Evolutionary conservation across 352 stramenopile species (phyloP), one percentile per base, ranked within the genome.

Genomic region (Phytophthora chlamydospora): DNA sequence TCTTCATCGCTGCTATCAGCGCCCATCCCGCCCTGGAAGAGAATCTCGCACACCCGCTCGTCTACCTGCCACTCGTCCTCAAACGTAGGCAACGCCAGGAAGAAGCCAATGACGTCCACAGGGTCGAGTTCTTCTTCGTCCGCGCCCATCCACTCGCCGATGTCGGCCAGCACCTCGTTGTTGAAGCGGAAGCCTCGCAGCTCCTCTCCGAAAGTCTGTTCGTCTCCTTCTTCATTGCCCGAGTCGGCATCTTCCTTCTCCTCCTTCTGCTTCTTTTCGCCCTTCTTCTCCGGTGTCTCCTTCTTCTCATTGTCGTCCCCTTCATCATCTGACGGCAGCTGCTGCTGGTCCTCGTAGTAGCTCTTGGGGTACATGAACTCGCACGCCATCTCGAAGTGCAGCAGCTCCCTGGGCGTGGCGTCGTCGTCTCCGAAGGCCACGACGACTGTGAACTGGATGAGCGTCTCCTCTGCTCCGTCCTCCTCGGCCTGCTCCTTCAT

Each of bases 1-100:
- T 68, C 67, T 13, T 83, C 75, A 21, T 78, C 68, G 24, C 71
- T 74, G 12, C 58, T 63, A 35, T 68, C 61, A 41, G 27, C 68
- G 42, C 65, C 80, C 38, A 65, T 71, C 6, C 61, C 67, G 3
- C 66, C 50, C 52, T 69, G 74, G 57, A 92, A 92, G 4, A 92
- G 69, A 39, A 90, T 90, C 63, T 89, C 73, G 19, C 80, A 89
- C 50, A 93, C 73, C 43, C 84, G 84, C 29, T 93, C 82, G 62
- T 93, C 84, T 11, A 93, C 52, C 16, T 80, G 73, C 84, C 84
- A 93, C 58, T 93, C 84, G 53, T 91, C 84, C 50, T 93, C 84
- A 43, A 78, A 74, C 33, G 88, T 68, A 10, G 84, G 84, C 45
- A 90, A 51, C 46, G 80, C 80, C 34, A 90, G 57, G 57, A 91